Percentiles rank a stretch among this genome's conserved stretches.
Evolutionary conservation across 331 rosid species (phyloP).

Genomic region (Saraca asoca): DNA sequence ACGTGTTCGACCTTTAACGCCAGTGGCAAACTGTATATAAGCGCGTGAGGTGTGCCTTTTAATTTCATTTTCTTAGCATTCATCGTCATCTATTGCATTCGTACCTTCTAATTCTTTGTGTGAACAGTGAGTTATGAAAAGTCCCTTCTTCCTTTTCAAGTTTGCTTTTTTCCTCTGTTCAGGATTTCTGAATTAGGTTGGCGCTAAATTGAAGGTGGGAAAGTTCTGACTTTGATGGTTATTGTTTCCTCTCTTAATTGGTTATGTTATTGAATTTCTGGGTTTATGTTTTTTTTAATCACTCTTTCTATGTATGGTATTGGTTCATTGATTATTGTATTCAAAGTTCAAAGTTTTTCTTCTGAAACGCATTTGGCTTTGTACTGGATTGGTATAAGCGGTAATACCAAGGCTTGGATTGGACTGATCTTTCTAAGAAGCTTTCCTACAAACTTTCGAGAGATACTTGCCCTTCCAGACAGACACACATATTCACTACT

Average conservation of each 20-base stretch:
- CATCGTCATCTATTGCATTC: constrained; percentile 51
- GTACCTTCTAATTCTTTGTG: constrained; percentile 31
- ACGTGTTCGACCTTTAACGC: constrained; percentile 36
- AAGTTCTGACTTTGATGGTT: constrained; percentile 32
- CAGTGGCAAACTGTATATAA: constrained; percentile 48
- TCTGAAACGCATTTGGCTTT: constrained; percentile 3
- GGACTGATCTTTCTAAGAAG: neutral
- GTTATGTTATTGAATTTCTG: constrained; percentile 9
- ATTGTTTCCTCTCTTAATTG: constrained; percentile 14
- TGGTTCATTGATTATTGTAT: constrained; percentile 24
- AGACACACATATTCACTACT: neutral
- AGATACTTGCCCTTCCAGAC: neutral
- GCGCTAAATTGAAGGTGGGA: constrained; percentile 40
- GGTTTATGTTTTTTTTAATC: neutral
- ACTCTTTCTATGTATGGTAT: constrained; percentile 31
- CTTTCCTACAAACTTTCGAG: neutral
- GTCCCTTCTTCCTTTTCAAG: neutral
- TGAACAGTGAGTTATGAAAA: constrained; percentile 31
- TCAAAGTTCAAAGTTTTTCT: constrained; percentile 29
- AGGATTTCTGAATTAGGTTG: constrained; percentile 34
- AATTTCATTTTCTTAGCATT: constrained; percentile 22
- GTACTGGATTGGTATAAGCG: constrained; percentile 2
- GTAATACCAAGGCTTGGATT: constrained; percentile 12
- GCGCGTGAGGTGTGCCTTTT: constrained; percentile 40
- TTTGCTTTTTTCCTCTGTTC: constrained; percentile 5